phyloP scores from a whole-genome alignment of 805 yeast genomes.

The Yarrowia bubula region DNA sequence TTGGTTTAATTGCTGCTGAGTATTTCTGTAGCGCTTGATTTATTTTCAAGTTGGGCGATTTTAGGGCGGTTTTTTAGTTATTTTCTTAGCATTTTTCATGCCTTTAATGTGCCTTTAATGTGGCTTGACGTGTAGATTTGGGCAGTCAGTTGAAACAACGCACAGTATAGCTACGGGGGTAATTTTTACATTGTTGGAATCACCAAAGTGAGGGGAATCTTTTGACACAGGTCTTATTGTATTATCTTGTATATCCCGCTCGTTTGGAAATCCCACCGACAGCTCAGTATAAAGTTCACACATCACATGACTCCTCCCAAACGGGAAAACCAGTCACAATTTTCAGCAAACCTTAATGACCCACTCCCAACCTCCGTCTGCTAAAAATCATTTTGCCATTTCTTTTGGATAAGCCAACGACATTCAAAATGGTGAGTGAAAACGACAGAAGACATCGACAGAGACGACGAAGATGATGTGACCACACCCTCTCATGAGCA shows the following conservation, averaged over 20 bases:
- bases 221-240: no score
- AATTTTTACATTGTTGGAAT: no score
- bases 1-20: no score
- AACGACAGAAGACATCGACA: not conserved
- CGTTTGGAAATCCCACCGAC: not conserved
- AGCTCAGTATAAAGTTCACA: not conserved
- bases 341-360: slow-evolving; percentile 12
- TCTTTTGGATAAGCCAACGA: slow-evolving; percentile 27
- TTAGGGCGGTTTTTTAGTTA: no score
- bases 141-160: no score
- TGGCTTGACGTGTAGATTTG: not conserved
- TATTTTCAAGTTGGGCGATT: no score
- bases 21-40: no score
- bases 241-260: no score
- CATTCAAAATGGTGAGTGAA: slow-evolving; percentile 30
- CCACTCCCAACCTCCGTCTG: slow-evolving; percentile 11
- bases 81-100: no score
- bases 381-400: slow-evolving; percentile 16
- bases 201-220: no score
- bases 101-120: not conserved
- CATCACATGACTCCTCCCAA: slow-evolving; percentile 4
- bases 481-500: not conserved
- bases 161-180: no score
- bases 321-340: slow-evolving; percentile 18
- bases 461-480: not conserved